Evolutionary conservation across 345 rosid genomes (phyloP).

Genomic region (Stellera chamaejasme): DNA sequence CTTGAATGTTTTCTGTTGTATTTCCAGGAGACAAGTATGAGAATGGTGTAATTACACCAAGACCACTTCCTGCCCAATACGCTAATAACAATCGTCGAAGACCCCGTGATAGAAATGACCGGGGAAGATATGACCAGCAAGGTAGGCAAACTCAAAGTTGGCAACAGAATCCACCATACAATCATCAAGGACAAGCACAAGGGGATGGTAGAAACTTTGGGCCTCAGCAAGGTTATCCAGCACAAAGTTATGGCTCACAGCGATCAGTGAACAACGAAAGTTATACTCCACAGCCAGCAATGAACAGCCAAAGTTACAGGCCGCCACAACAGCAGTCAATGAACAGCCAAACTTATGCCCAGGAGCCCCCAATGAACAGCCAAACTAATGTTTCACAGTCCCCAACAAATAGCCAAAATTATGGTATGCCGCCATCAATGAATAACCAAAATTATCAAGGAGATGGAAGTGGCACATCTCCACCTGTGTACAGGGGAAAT

Average conservation of each 20-base stretch:
- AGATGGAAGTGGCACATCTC: slow-evolving; percentile 16
- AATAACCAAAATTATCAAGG: no score
- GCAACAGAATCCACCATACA: slow-evolving; percentile 31
- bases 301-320: no score
- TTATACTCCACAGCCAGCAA: slow-evolving; percentile 17
- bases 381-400: no score
- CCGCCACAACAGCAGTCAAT: no score
- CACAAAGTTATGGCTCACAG: slow-evolving; percentile 23
- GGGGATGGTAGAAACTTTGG: slow-evolving; percentile 38
- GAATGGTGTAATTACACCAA: slow-evolving; percentile 73
- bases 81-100: no score
- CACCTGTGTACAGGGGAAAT: slow-evolving; percentile 27
- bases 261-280: slow-evolving; percentile 28
- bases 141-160: slow-evolving; percentile 30
- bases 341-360: no score
- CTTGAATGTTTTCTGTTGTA: slow-evolving; percentile 7
- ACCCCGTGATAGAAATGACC: no score
- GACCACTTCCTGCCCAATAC: slow-evolving; percentile 55
- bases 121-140: slow-evolving; percentile 21
- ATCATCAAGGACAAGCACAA: slow-evolving; percentile 34
- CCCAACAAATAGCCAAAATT: no score
- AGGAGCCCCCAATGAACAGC: no score
- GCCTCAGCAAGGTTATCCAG: slow-evolving; percentile 33
- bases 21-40: slow-evolving; percentile 78
- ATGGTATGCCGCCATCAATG: no score